phyloP scores from a whole-genome alignment of 2,329 filamentous ascomycete genomes.

The Penicillium sp. region DNA sequence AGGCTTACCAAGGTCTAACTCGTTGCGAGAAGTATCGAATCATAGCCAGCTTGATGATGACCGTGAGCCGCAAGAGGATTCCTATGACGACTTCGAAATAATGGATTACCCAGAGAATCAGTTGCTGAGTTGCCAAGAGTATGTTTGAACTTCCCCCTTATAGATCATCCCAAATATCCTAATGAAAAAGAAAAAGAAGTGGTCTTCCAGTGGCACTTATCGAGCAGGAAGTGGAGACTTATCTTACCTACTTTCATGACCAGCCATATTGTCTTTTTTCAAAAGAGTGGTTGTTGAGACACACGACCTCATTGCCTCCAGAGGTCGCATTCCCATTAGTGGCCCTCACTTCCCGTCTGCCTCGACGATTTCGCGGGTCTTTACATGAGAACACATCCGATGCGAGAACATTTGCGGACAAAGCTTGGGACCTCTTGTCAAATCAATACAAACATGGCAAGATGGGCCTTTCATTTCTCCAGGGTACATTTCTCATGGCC shows the following conservation, averaged over 20 bases:
- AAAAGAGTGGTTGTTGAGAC: conserved; percentile 16
- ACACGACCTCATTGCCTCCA: conserved; percentile 11
- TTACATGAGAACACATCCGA: background rate
- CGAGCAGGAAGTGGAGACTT: conserved; percentile 19
- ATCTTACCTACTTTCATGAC: conserved; percentile 24
- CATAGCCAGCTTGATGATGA: background rate
- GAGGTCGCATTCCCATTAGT: conserved; percentile 23
- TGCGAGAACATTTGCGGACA: conserved; percentile 10
- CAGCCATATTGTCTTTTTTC: conserved; percentile 27
- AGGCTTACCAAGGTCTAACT: conserved; percentile 6
- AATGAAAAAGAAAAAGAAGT: background rate
- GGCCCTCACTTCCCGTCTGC: conserved; percentile 23
- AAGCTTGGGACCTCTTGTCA: conserved; percentile 24
- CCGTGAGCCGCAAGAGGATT: background rate
- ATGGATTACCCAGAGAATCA: background rate
- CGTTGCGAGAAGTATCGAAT: background rate
- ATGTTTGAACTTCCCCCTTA: background rate
- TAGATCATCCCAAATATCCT: background rate
- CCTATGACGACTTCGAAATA: background rate
- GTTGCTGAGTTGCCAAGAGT: background rate
- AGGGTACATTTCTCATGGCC: conserved; percentile 25
- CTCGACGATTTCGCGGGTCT: conserved; percentile 6
- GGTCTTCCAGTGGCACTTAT: conserved; percentile 8
- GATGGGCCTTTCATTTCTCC: conserved; percentile 20
- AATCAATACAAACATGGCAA: conserved; percentile 13